Evolutionary conservation across 2,329 filamentous ascomycete species (phyloP), one percentile per base, ranked within the genome.

Genomic region (Microdochium bolleyi): DNA sequence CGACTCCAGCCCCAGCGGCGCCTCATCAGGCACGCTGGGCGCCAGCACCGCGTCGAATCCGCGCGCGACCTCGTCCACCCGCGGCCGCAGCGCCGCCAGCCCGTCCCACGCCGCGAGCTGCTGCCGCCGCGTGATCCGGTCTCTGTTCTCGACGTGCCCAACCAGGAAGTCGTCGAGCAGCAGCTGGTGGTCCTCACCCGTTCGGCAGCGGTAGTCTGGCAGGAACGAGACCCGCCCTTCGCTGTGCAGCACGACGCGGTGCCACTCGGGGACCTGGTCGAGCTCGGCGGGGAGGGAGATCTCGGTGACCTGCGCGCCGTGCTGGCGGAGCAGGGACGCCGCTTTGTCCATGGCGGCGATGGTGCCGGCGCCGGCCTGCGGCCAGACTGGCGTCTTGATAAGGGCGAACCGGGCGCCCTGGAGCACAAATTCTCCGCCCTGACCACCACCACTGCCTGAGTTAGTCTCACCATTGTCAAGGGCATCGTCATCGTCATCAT

Each of bases 1-100:
- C 51, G 64, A 73, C 3, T 69, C 70, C 0, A 73, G 61, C 0
- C 82, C 83, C 1, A 73, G 53, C 0, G 83, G 82, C 0, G 83
- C 83, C 57, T 83, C 82, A 52, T 83, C 84, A 0, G 75, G 60
- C 0, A 77, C 79, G 58, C 81, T 84, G 0, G 83, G 83, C 0
- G 74, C 77, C 10, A 87, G 57, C 0, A 86, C 70, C 0, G 78
- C 80, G 14, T 72, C 75, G 54, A 83, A 86, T 16, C 65, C 61
- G 1, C 65, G 64, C 0, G 75, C 72, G 3, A 85, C 71, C 1
- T 63, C 67, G 57, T 87, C 83, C 3, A 80, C 73, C 19, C 73
- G 67, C 0, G 81, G 79, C 27, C 83, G 67, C 16, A 82, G 66
- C 0, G 70, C 69, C 0, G 80, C 78, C 19, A 80, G 72, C 1